phyloP scores from a whole-genome alignment of 495 filamentous ascomycete genomes.

The Achaetomiella virescens region DNA sequence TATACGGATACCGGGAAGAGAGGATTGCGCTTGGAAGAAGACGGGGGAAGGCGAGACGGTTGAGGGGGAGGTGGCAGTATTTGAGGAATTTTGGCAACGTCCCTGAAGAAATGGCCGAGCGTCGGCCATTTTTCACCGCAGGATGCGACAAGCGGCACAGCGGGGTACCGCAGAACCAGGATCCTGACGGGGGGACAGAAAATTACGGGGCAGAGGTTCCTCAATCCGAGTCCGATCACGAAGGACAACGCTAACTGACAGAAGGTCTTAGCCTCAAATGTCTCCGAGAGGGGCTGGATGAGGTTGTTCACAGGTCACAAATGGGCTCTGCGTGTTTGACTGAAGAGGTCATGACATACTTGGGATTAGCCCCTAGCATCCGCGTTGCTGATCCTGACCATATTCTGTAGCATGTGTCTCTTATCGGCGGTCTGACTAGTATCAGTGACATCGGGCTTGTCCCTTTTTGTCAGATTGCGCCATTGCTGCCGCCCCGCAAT shows the following conservation, averaged over 20 bases:
- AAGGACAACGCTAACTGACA: background rate
- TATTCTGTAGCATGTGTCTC: constrained; percentile 21
- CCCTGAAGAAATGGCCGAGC: constrained; percentile 23
- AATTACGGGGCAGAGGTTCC: constrained; percentile 8
- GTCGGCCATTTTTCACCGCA: constrained; percentile 25
- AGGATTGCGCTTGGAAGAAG: constrained; percentile 24
- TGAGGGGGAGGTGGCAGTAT: constrained; percentile 26
- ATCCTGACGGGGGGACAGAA: constrained; percentile 11
- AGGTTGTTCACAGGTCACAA: background rate
- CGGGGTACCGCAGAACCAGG: constrained; percentile 17
- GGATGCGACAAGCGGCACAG: constrained; percentile 14
- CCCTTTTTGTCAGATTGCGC: constrained; percentile 26
- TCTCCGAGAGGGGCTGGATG: background rate
- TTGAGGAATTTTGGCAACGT: constrained; percentile 31
- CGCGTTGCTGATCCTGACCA: background rate
- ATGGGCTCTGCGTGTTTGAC: too few species aligned
- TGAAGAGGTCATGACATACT: too few species aligned
- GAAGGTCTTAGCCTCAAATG: background rate
- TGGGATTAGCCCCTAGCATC: background rate
- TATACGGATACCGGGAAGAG: constrained; percentile 3
- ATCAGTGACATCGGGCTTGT: constrained; percentile 20
- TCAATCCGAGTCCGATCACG: constrained; percentile 5
- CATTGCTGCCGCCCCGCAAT: constrained; percentile 25
- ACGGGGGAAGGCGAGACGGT: constrained; percentile 15
- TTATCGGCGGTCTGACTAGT: constrained; percentile 15